Evolutionary conservation across 2,329 filamentous ascomycete genomes (phyloP).

Genomic region (Phialophora macrospora): DNA sequence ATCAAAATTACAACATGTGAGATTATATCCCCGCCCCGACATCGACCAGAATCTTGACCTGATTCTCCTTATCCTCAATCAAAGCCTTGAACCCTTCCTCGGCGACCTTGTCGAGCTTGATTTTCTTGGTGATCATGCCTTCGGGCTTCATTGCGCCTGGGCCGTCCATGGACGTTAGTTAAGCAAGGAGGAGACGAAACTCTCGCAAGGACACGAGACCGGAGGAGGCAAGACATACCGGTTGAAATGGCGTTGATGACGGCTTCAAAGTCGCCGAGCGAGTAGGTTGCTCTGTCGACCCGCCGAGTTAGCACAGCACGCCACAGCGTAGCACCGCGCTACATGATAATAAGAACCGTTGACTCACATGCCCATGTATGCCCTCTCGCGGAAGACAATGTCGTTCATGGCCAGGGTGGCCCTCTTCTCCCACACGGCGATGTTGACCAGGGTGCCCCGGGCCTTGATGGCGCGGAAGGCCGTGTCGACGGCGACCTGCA

Average conservation of each 20-base stretch:
- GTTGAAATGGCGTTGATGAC: slow-evolving; percentile 51
- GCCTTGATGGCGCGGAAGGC: slow-evolving; percentile 57
- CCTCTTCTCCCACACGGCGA: slow-evolving; percentile 62
- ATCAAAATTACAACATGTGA: too few relatives aligned
- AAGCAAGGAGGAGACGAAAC: too few relatives aligned
- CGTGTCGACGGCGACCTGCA: slow-evolving; percentile 56
- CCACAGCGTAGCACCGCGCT: neutral
- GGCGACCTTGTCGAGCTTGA: slow-evolving; percentile 41
- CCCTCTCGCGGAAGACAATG: slow-evolving; percentile 58
- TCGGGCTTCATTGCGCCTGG: slow-evolving; percentile 39
- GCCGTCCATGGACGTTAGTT: too few relatives aligned
- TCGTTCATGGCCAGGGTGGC: slow-evolving; percentile 56
- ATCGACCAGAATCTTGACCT: slow-evolving; percentile 47
- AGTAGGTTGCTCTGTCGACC: slow-evolving; percentile 55
- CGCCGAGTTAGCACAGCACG: neutral
- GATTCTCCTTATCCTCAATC: slow-evolving; percentile 44
- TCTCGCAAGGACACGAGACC: too few relatives aligned
- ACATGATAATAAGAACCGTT: too few relatives aligned
- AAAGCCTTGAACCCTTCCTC: slow-evolving; percentile 44
- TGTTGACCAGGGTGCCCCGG: slow-evolving; percentile 59
- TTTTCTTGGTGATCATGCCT: slow-evolving; percentile 42
- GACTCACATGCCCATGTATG: slow-evolving; percentile 54
- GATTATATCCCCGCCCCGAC: slow-evolving; percentile 30
- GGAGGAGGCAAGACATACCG: slow-evolving; percentile 30
- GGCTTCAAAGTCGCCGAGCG: slow-evolving; percentile 57